Percentiles rank a stretch among this genome's conserved stretches.
These are phyloP conservation scores for Chalaropsis ovoidea DNA, from an alignment of 2,329 filamentous ascomycete species.

Conservation along the genomic window DNA sequence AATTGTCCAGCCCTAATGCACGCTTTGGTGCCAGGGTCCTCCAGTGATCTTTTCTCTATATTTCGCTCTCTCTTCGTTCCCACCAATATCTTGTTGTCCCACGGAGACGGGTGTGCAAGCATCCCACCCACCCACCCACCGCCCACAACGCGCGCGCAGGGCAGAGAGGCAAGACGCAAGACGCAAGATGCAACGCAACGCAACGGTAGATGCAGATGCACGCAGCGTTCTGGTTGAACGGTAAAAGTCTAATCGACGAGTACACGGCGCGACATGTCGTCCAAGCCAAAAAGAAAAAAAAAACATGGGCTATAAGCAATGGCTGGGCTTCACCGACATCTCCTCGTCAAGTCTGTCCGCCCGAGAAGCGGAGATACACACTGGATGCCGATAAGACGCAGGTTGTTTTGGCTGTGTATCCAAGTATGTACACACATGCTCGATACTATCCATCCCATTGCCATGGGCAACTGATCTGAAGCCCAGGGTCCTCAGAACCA, in stretches of 20 bases:
- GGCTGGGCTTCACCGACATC: conserved; percentile 10
- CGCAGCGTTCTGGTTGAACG: not conserved
- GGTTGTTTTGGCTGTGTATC: no score
- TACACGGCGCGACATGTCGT: conserved; percentile 10
- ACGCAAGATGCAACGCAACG: no score
- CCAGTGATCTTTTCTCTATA: not conserved
- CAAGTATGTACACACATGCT: no score
- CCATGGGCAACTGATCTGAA: not conserved
- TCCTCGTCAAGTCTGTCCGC: not conserved
- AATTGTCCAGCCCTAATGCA: conserved; percentile 6
- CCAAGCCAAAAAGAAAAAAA: no score
- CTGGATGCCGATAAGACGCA: no score
- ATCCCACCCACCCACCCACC: not conserved
- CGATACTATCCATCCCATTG: not conserved
- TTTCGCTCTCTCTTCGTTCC: not conserved
- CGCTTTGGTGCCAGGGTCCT: not conserved
- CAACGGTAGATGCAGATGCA: no score
- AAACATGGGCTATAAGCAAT: conserved; percentile 7
- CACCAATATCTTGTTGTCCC: not conserved
- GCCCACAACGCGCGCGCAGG: not conserved
- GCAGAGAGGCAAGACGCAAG: not conserved
- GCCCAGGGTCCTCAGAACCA: not conserved
- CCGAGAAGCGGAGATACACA: not conserved
- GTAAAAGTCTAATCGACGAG: not conserved
- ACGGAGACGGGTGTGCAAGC: not conserved